Conservation (phyloP, 345 rosid genomes). For the Eutrema japonicum region DNA sequence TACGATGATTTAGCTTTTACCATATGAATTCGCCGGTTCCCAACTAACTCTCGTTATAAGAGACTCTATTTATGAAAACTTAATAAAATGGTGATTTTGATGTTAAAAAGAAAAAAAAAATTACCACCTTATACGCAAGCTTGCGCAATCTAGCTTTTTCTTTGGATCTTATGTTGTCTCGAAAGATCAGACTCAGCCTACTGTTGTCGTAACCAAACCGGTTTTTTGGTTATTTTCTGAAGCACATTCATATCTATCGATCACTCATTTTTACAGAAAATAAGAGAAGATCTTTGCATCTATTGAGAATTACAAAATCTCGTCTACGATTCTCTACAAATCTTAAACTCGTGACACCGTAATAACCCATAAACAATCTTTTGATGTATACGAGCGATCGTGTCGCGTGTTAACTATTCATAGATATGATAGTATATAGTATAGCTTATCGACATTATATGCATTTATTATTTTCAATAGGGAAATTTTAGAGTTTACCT, state of each 20-base stretch:
- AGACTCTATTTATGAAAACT: too few species aligned
- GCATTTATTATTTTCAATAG: constrained; percentile 25
- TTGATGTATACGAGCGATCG: background rate
- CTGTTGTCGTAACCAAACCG: background rate
- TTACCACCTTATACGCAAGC: background rate
- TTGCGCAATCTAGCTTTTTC: too few species aligned
- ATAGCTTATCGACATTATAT: constrained; percentile 10
- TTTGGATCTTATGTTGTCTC: background rate
- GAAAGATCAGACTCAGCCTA: background rate
- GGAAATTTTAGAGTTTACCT: constrained; percentile 31
- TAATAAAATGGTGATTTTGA: too few species aligned
- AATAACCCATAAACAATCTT: background rate
- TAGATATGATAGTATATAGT: background rate
- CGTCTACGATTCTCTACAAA: background rate
- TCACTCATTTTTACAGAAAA: background rate
- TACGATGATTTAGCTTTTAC: too few species aligned
- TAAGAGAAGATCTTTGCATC: background rate
- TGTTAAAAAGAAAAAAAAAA: too few species aligned
- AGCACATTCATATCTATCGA: background rate
- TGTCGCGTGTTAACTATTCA: constrained; percentile 1
- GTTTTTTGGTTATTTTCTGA: background rate
- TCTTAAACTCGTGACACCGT: background rate
- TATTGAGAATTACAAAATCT: background rate
- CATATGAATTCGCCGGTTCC: too few species aligned
- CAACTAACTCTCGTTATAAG: too few species aligned